Evolutionary conservation across 1,284 basidiomycete species (phyloP), one percentile per base, ranked within the genome.

Genomic region (Malassezia sp.): DNA sequence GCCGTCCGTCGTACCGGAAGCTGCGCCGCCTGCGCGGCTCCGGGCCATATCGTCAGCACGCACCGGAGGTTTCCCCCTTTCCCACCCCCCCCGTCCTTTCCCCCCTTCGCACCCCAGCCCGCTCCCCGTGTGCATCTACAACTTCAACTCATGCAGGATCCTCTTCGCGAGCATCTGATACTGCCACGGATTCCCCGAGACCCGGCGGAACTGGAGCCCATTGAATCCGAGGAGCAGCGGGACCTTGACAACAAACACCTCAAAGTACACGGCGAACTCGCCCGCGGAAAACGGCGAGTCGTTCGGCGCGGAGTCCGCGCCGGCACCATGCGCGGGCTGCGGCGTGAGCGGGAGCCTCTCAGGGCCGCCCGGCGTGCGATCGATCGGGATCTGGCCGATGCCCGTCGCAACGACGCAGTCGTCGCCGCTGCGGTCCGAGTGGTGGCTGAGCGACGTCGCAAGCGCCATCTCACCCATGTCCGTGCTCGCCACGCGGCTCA

Each of bases 101-200:
- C n/a, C n/a, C n/a, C n/a, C n/a, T n/a, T n/a, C n/a, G n/a, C n/a
- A 8, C 7, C 31, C 8, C 7, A n/a, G 31, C 18, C 8, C 31
- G 33, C 37, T 38, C 26, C 26, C 12, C 26, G n/a, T n/a, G n/a
- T n/a, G n/a, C n/a, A 37, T 20, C 38, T 44, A 56, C 75, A 95
- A 74, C 74, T 91, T 89, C 72, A 95, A 78, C 72, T 93, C 89
- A 47, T 85, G 84, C 60, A 95, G 72, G 33, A 95, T 87, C 49
- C 89, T 78, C 64, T 87, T 80, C n/a, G 89, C 90, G 38, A 96
- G 77, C 83, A 88, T 89, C 70, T 95, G 93, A 50, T 72, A 72
- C 73, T 95, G 88, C 90, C 89, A 95, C 2, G 86, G 86, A 59
- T 95, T 88, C 3, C 90, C 90, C 34, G 85, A 80, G 0, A 84